Base-by-base conservation (phyloP, 345 rosid genomes). In the Excoecaria agallocha region DNA sequence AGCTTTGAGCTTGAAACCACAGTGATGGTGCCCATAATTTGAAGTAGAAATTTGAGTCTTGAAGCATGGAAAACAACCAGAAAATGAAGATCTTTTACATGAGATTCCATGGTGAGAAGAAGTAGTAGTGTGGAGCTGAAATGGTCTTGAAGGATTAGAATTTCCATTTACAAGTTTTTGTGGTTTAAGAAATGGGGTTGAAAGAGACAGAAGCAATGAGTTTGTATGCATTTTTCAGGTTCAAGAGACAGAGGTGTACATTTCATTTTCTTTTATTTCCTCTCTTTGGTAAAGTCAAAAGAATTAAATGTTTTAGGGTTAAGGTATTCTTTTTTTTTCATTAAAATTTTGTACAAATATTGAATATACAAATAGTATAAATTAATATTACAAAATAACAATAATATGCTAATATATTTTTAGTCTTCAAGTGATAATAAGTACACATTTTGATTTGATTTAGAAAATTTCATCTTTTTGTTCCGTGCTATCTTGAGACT, bases 1-100 rank as follows among this genome's bases (percentile, higher is more conserved):
- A 24, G 88, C 83, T 81, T 70, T 80, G 75, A 76, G 69, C 80
- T 79, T 84, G 57, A 82, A 85, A 70, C 79, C 59, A 20, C 11
- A 9, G 9, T 22, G 8, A 69, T 68, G 39, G 39, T 1, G 57
- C 55, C 81, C 73, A 25, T 41, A 56, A 57, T 69, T 69, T 41
- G 59, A 77, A 52, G 72, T 10, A 8, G 73, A 25, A 24, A 64
- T 59, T 74, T 46, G 77, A 62, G 54, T 24, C 58, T 61, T 67
- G 15, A 76, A 71, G 51, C 74, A 15, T 3, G 45, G 43, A 65
- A 24, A 69, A 50, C 60, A 59, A 51, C 46, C 68, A 8, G 49
- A 59, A 35, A 49, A 22, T 4, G 59, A 52, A 60, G 70, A 17
- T 61, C 45, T 73, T 48, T 50, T 65, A 57, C 67, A 52, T 16